A percentile compares a stretch with the other conserved stretches of the same genome.
These are phyloP conservation scores for Mycena olivaceomarginata DNA, from an alignment of 768 basidiomycete genomes.

Conservation along the genomic window DNA sequence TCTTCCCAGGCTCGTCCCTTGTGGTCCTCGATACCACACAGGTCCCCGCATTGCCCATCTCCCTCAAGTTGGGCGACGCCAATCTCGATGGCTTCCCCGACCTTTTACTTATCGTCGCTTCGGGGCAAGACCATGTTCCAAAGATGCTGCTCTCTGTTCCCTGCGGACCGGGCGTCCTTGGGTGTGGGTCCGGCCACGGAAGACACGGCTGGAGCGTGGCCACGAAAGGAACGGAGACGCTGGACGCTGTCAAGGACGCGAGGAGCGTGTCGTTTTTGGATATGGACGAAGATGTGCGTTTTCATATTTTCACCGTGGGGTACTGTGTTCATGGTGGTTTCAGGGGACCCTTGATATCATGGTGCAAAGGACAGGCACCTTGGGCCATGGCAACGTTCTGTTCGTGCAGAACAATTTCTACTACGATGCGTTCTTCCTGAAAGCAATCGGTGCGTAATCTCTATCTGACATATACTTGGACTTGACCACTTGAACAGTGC, in stretches of 20 bases:
- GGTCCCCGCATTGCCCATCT: conserved; percentile 81
- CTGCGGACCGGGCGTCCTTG: conserved; percentile 72
- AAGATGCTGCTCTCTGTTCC: conserved; percentile 79
- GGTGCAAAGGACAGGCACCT: conserved; percentile 87
- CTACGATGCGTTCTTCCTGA: conserved; percentile 98
- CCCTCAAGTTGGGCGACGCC: conserved; percentile 90
- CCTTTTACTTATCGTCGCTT: conserved; percentile 75
- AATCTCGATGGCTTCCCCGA: conserved; percentile 98
- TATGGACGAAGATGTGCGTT: conserved; percentile 94
- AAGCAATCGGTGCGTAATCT: conserved; percentile 86
- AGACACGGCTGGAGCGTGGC: conserved; percentile 81
- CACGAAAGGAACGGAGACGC: conserved; percentile 72
- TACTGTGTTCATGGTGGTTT: not conserved
- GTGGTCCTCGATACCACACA: conserved; percentile 83
- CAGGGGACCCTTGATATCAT: conserved; percentile 95
- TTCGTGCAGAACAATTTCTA: conserved; percentile 99
- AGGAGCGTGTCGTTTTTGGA: conserved; percentile 89
- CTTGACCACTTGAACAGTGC: conserved; percentile 65
- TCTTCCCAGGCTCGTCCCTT: conserved; percentile 76
- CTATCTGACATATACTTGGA: not conserved
- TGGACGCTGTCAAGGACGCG: conserved; percentile 86
- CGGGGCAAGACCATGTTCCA: conserved; percentile 69
- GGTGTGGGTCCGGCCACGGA: conserved; percentile 74
- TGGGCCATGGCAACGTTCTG: conserved; percentile 75
- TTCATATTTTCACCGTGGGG: not conserved